Conservation (phyloP, 2,329 filamentous ascomycete species). For the Chlorencoelia australis region DNA sequence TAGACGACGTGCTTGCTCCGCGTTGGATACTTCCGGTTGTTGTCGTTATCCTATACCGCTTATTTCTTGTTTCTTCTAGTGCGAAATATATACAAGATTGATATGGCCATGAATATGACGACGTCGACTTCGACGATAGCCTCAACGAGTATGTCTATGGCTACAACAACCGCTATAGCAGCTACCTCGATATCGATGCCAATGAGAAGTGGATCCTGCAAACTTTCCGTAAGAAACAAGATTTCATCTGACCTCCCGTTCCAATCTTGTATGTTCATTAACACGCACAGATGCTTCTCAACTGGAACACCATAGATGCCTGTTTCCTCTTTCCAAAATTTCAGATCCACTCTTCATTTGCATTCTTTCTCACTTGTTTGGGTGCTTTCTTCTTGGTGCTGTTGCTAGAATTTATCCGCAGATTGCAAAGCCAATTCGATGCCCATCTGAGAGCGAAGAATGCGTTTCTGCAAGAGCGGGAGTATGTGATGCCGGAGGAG, state of each 20-base stretch:
- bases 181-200: conserved; percentile 10
- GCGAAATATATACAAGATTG: no score
- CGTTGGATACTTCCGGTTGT: no score
- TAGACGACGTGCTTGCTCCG: no score
- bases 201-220: conserved; percentile 14
- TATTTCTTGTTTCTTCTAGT: no score
- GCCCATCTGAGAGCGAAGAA: conserved; percentile 9
- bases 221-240: conserved; percentile 14
- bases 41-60: no score
- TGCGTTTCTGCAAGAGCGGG: not conserved
- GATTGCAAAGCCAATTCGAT: conserved; percentile 15
- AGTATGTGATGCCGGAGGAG: conserved; percentile 9
- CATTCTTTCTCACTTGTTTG: conserved; percentile 17
- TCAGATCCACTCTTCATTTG: conserved; percentile 14
- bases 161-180: conserved; percentile 1
- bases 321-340: conserved; percentile 16
- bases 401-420: conserved; percentile 15
- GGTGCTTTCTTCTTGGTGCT: conserved; percentile 16
- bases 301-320: conserved; percentile 18
- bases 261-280: no score
- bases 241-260: no score
- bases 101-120: conserved; percentile 5
- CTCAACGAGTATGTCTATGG: not conserved
- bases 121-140: conserved; percentile 3
- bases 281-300: conserved; percentile 17